phyloP scores from a whole-genome alignment of 2,329 filamentous ascomycete species.

The Botrytis aclada region DNA sequence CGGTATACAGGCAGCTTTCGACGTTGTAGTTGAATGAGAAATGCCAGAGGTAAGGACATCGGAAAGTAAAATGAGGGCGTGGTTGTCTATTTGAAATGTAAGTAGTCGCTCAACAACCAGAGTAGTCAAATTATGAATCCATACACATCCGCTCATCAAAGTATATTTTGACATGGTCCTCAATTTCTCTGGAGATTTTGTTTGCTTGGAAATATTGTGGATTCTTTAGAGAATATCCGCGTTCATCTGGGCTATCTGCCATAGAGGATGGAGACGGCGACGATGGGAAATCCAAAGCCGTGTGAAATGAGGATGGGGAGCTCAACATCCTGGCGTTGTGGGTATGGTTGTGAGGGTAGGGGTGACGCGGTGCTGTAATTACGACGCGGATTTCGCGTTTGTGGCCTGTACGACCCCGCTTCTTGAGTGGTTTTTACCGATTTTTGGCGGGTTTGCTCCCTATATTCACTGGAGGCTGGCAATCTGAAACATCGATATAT shows the following conservation, averaged over 20 bases:
- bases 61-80: conserved; percentile 62
- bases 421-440: not conserved
- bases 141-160: conserved; percentile 19
- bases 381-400: conserved; percentile 1
- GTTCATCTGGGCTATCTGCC: not conserved
- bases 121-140: not conserved
- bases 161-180: conserved; percentile 12
- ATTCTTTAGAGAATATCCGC: not conserved
- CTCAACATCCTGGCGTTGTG: conserved; percentile 7
- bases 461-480: not conserved
- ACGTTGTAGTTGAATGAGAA: conserved; percentile 37
- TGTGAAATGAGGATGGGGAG: conserved; percentile 12
- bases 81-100: conserved; percentile 43
- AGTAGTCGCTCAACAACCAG: conserved; percentile 1
- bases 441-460: not conserved
- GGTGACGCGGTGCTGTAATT: not conserved
- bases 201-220: conserved; percentile 6
- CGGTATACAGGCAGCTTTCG: conserved; percentile 58
- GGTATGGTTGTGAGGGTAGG: not conserved
- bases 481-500: not conserved
- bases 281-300: not conserved
- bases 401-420: not conserved
- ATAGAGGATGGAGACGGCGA: not conserved
- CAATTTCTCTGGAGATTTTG: conserved; percentile 14
- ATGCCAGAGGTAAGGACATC: conserved; percentile 57